Conservation (phyloP, 2,329 filamentous ascomycete genomes). For the Amylocarpus encephaloides region DNA sequence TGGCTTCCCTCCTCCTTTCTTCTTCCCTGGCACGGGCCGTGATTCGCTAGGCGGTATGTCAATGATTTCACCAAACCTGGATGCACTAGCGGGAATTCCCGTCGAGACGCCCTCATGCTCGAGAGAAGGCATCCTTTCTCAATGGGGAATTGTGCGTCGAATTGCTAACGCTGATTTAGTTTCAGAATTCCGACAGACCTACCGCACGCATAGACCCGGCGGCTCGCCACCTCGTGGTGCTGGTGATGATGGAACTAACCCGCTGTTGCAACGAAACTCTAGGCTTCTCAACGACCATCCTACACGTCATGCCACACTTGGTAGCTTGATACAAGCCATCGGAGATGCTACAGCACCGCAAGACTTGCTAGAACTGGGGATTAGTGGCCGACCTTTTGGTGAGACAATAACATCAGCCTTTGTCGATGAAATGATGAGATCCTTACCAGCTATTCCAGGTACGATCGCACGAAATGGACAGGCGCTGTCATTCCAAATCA, state of each 20-base stretch:
- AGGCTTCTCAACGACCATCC: slow-evolving; percentile 39
- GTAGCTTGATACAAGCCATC: slow-evolving; percentile 45
- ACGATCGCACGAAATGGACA: slow-evolving; percentile 39
- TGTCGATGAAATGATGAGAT: slow-evolving; percentile 29
- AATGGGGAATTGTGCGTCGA: background rate
- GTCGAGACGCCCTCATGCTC: background rate
- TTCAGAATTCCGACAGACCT: slow-evolving; percentile 35
- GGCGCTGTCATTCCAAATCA: slow-evolving; percentile 55
- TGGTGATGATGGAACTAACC: slow-evolving; percentile 78
- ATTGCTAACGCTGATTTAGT: slow-evolving; percentile 31
- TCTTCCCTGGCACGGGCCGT: slow-evolving; percentile 51
- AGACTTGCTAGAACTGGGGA: slow-evolving; percentile 30
- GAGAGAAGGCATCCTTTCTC: background rate
- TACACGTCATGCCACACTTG: slow-evolving; percentile 42
- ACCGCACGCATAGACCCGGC: slow-evolving; percentile 47
- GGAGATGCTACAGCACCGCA: slow-evolving; percentile 32
- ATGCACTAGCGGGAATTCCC: background rate
- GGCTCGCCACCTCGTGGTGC: slow-evolving; percentile 41
- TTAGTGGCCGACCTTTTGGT: slow-evolving; percentile 24
- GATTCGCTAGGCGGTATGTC: slow-evolving; percentile 47
- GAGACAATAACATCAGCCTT: slow-evolving; percentile 25
- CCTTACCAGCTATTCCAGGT: slow-evolving; percentile 29
- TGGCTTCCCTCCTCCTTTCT: slow-evolving; percentile 52
- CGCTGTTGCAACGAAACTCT: slow-evolving; percentile 64
- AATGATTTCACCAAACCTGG: slow-evolving; percentile 9